A percentile compares a stretch with the other conserved stretches of the same genome.
These are phyloP conservation scores for Cladorrhinum samala DNA, from an alignment of 495 filamentous ascomycete genomes.

Conservation along the genomic window DNA sequence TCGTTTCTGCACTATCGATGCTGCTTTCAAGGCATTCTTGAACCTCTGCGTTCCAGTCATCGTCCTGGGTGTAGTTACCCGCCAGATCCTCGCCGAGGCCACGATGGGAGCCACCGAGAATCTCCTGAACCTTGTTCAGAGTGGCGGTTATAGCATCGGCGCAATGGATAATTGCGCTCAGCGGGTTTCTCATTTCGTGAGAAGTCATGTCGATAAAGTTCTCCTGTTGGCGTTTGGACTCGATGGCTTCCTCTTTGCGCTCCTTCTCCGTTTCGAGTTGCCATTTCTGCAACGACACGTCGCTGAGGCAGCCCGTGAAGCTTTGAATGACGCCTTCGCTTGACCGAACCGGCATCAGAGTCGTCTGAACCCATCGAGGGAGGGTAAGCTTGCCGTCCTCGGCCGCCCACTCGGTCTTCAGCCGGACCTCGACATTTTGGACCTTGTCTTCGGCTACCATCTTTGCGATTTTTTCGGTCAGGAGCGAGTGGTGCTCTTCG, in stretches of 20 bases:
- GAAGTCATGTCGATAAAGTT: conserved; percentile 76
- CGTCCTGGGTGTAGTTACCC: background rate
- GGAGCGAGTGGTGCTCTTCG: conserved; percentile 21
- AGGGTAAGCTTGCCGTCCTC: conserved; percentile 26
- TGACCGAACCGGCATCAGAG: conserved; percentile 30
- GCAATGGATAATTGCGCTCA: conserved; percentile 66
- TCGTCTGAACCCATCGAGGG: conserved; percentile 30
- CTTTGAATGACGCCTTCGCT: conserved; percentile 26
- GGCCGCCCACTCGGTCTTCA: conserved; percentile 27
- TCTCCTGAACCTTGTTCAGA: conserved; percentile 24
- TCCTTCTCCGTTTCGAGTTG: conserved; percentile 33
- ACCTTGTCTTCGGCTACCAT: conserved; percentile 24
- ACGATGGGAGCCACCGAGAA: conserved; percentile 12
- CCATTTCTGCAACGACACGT: conserved; percentile 34
- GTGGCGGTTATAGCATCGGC: conserved; percentile 47
- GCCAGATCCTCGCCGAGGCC: background rate
- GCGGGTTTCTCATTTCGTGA: conserved; percentile 72
- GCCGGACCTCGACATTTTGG: conserved; percentile 30
- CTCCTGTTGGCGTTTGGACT: conserved; percentile 47
- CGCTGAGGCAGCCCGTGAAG: conserved; percentile 34
- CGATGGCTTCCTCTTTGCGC: conserved; percentile 39
- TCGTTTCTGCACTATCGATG: conserved; percentile 68
- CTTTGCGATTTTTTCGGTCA: conserved; percentile 22
- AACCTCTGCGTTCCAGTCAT: conserved; percentile 16
- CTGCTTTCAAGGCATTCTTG: conserved; percentile 42